A percentile compares a stretch with the other conserved stretches of the same genome.
Evolutionary conservation across 2,329 filamentous ascomycete species (phyloP).

Genomic region (Fusarium pseudocircinatum): DNA sequence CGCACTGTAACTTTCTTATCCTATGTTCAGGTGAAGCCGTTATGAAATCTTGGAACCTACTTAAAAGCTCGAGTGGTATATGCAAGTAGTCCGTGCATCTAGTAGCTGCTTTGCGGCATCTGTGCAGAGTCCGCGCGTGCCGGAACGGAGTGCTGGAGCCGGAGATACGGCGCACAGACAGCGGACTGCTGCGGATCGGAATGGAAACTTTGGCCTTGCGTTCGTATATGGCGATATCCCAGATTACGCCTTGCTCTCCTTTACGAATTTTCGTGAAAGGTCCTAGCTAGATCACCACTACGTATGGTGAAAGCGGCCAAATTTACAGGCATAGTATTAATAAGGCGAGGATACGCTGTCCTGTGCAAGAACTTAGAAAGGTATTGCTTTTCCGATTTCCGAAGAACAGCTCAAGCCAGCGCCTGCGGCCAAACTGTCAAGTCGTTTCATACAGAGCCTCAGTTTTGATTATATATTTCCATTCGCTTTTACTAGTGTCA

Average conservation of each 20-base stretch:
- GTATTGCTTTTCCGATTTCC: fast-evolving
- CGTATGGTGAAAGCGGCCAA: no score
- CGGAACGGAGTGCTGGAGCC: no score
- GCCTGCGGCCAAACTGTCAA: no score
- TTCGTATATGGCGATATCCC: background rate
- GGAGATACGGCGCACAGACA: background rate
- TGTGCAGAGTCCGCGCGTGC: background rate
- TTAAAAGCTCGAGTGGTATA: no score
- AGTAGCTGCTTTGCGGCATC: background rate
- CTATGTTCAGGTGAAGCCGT: no score
- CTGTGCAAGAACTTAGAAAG: fast-evolving
- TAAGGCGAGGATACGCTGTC: fast-evolving
- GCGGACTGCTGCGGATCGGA: background rate
- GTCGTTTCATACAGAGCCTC: fast-evolving
- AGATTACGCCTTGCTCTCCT: fast-evolving
- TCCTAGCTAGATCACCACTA: no score
- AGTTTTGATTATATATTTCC: fast-evolving
- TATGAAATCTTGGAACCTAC: no score
- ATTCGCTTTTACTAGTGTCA: background rate
- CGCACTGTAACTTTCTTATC: no score
- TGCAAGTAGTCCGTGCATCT: no score
- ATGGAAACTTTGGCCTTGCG: no score
- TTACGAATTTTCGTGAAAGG: no score
- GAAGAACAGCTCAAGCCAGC: fast-evolving
- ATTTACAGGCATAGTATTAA: fast-evolving